Evolutionary conservation across 306 rosid species (phyloP).

Genomic region (Trichosanthes cucumerina): DNA sequence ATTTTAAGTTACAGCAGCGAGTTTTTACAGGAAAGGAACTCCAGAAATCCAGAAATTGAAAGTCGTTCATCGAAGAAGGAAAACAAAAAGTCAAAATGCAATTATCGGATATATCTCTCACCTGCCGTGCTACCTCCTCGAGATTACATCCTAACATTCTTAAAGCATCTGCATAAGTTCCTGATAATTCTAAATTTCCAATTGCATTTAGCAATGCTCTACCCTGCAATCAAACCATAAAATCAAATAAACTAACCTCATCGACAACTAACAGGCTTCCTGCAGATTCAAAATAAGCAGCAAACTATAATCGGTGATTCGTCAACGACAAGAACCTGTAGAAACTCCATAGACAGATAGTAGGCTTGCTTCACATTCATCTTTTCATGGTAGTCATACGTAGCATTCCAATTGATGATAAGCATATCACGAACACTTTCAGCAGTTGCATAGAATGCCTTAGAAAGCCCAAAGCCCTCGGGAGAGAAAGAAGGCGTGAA

Average conservation of each 20-base stretch:
- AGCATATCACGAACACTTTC: constrained; percentile 85
- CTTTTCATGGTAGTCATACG: constrained; percentile 56
- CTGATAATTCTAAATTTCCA: constrained; percentile 80
- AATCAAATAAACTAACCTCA: not conserved
- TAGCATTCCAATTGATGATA: constrained; percentile 75
- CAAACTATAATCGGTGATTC: not conserved
- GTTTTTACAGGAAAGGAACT: not conserved
- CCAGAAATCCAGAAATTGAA: not conserved
- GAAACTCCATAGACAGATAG: constrained; percentile 93
- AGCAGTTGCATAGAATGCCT: constrained; percentile 79
- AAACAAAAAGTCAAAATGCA: not conserved
- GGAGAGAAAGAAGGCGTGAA: constrained; percentile 82
- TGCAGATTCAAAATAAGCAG: not conserved
- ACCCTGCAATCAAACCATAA: constrained; percentile 43
- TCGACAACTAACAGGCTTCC: not conserved
- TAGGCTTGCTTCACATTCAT: constrained; percentile 83
- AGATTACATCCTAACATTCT: constrained; percentile 58
- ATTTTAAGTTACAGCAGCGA: not conserved
- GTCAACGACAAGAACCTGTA: constrained; percentile 51
- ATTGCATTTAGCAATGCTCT: constrained; percentile 85
- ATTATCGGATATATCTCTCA: constrained; percentile 16
- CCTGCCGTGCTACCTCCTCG: constrained; percentile 70
- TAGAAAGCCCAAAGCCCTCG: constrained; percentile 55
- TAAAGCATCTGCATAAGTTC: constrained; percentile 86
- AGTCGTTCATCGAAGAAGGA: not conserved